Percentiles rank a stretch among this genome's conserved stretches.
phyloP scores from a whole-genome alignment of 176 grass and related monocot genomes.

The Triticum turgidum region DNA sequence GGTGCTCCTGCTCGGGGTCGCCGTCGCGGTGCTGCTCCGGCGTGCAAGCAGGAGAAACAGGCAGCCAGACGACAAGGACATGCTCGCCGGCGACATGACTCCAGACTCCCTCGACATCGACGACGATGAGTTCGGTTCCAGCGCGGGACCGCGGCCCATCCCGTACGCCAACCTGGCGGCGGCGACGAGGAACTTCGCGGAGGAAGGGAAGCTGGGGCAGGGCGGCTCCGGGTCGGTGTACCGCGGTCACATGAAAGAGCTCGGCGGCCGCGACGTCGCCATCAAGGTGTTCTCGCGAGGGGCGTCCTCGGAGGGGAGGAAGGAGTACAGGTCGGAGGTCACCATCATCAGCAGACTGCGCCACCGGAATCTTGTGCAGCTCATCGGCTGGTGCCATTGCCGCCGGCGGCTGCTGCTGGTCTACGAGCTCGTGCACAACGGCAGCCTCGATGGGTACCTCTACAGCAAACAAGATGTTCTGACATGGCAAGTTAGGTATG shows the following conservation, averaged over 20 bases:
- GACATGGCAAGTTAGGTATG: slow-evolving; percentile 45
- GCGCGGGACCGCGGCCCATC: slow-evolving; percentile 21
- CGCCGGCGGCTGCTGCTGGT: slow-evolving; percentile 38
- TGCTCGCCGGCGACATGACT: slow-evolving; percentile 27
- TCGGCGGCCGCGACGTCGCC: slow-evolving; percentile 38
- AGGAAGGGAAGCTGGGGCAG: slow-evolving; percentile 50
- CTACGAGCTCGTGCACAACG: slow-evolving; percentile 55
- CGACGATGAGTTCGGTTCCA: slow-evolving; percentile 33
- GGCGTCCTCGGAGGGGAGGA: slow-evolving; percentile 47
- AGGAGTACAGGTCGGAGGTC: slow-evolving; percentile 63
- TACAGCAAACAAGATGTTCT: slow-evolving; percentile 30
- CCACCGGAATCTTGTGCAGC: slow-evolving; percentile 72
- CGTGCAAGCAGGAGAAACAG: not conserved
- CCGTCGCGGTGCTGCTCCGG: not conserved
- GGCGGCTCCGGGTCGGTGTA: slow-evolving; percentile 71
- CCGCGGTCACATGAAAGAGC: slow-evolving; percentile 34
- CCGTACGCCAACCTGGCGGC: slow-evolving; percentile 27
- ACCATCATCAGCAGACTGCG: slow-evolving; percentile 58
- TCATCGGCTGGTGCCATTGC: slow-evolving; percentile 68
- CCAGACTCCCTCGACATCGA: slow-evolving; percentile 15
- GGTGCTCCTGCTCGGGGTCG: not conserved
- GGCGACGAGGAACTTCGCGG: slow-evolving; percentile 44
- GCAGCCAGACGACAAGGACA: not conserved
- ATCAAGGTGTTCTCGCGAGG: slow-evolving; percentile 55
- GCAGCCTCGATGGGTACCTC: slow-evolving; percentile 55